Conservation (phyloP, 1,284 basidiomycete species). For the Ganoderma sinense region DNA sequence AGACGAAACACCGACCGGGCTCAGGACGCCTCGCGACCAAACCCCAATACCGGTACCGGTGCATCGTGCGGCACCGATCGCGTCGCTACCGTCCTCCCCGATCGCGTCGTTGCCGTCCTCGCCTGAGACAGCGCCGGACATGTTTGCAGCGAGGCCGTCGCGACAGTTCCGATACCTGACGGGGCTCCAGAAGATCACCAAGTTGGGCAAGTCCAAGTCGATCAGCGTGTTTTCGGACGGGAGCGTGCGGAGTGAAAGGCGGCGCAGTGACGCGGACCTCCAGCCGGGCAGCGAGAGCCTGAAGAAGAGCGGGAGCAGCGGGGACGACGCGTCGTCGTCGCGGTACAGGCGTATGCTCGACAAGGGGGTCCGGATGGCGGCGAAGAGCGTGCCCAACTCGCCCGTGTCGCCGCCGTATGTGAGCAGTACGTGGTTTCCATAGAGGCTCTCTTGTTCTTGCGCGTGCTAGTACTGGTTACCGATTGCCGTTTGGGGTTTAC, state of each 20-base stretch:
- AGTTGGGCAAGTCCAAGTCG: conserved; percentile 44
- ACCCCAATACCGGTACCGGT: background rate
- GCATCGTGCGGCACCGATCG: conserved; percentile 1
- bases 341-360: conserved; percentile 26
- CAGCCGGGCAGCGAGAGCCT: conserved; percentile 9
- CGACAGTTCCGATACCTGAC: conserved; percentile 34
- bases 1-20: conserved; percentile 4
- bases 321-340: conserved; percentile 23
- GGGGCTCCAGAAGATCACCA: conserved; percentile 44
- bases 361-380: conserved; percentile 22
- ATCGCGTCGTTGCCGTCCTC: conserved; percentile 25
- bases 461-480: conserved; percentile 3
- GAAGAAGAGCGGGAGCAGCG: conserved; percentile 17
- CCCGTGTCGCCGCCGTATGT: conserved; percentile 22
- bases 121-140: conserved; percentile 20
- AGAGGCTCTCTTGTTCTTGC: conserved; percentile 9
- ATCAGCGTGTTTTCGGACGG: conserved; percentile 28
- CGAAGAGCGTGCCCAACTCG: conserved; percentile 32
- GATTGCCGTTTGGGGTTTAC: conserved; percentile 13
- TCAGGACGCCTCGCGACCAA: conserved; percentile 10
- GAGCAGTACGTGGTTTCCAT: conserved; percentile 28
- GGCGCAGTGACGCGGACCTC: conserved; percentile 31
- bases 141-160: conserved; percentile 13
- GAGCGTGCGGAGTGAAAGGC: conserved; percentile 21
- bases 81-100: background rate